phyloP scores from a whole-genome alignment of 2,329 filamentous ascomycete species.

The Ophiostoma ulmi region DNA sequence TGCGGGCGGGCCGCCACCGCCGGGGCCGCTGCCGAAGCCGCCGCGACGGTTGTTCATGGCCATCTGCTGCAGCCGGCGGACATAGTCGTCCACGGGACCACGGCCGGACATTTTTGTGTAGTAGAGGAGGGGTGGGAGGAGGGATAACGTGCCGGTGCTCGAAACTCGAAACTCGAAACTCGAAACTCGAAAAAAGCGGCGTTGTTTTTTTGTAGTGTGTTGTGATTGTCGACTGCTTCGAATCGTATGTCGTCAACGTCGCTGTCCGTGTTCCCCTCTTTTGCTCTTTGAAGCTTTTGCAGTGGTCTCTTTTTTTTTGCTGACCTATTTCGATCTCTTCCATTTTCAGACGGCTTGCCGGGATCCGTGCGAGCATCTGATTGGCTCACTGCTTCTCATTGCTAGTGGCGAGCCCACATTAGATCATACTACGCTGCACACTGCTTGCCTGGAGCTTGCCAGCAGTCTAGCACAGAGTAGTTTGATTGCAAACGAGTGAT shows the following conservation, averaged over 20 bases:
- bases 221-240: neutral
- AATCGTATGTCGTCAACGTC: conserved; percentile 10
- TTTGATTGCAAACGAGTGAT: neutral
- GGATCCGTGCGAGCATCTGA: neutral
- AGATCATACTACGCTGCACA: neutral
- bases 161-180: neutral
- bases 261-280: conserved; percentile 7
- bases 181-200: neutral
- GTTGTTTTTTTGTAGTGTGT: neutral
- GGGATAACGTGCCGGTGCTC: neutral
- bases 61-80: conserved; percentile 48
- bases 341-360: conserved; percentile 11
- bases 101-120: conserved; percentile 33
- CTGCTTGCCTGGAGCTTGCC: conserved; percentile 3
- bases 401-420: neutral
- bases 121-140: neutral
- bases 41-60: conserved; percentile 40
- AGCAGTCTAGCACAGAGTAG: neutral
- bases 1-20: conserved; percentile 36
- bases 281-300: conserved; percentile 16
- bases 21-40: conserved; percentile 39
- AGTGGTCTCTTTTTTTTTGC: conserved; percentile 14
- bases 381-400: neutral
- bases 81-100: conserved; percentile 46
- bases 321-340: conserved; percentile 9